These are phyloP conservation scores for Cyclotella sp. DNA, from an alignment of 108 stramenopile species.

Conservation along the genomic window DNA sequence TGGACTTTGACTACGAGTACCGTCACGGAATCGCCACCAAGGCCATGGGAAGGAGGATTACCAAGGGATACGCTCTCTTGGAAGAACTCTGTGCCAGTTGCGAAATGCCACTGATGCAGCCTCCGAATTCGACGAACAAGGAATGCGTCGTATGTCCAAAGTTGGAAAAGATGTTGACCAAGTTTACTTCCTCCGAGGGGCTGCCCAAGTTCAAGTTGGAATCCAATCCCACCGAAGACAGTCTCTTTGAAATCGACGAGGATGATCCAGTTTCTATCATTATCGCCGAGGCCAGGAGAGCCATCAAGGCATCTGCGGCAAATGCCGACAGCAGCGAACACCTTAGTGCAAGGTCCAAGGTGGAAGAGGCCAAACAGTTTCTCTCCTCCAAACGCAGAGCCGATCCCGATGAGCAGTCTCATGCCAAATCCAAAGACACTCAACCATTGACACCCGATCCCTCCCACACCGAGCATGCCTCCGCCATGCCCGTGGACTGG, in stretches of 20 bases:
- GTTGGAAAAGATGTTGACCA: slow-evolving; percentile 12
- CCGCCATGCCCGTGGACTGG: slow-evolving; percentile 8
- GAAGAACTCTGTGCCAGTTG: slow-evolving; percentile 18
- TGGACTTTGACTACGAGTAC: slow-evolving; percentile 37
- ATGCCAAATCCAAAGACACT: not conserved
- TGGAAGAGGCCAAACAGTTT: slow-evolving; percentile 12
- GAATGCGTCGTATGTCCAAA: slow-evolving; percentile 39
- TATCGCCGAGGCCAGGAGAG: slow-evolving; percentile 33
- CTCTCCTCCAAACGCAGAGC: not conserved
- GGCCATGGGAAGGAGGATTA: slow-evolving; percentile 18
- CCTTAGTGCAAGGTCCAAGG: not conserved
- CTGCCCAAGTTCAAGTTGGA: not conserved
- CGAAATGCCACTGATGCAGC: slow-evolving; percentile 36
- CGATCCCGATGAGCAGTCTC: not conserved
- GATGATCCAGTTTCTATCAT: slow-evolving; percentile 21
- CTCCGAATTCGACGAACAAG: not conserved
- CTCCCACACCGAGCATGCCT: not conserved
- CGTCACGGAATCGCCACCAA: slow-evolving; percentile 27
- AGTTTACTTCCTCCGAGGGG: not conserved
- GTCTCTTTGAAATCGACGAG: slow-evolving; percentile 16
- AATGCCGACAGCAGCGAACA: not conserved
- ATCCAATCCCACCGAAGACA: slow-evolving; percentile 10
- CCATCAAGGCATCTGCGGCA: not conserved
- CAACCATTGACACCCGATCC: slow-evolving; percentile 7
- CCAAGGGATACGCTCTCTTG: slow-evolving; percentile 8